A percentile compares a stretch with the other conserved stretches of the same genome.
phyloP scores from a whole-genome alignment of 2,329 filamentous ascomycete species.

The Stenocarpella maydis region DNA sequence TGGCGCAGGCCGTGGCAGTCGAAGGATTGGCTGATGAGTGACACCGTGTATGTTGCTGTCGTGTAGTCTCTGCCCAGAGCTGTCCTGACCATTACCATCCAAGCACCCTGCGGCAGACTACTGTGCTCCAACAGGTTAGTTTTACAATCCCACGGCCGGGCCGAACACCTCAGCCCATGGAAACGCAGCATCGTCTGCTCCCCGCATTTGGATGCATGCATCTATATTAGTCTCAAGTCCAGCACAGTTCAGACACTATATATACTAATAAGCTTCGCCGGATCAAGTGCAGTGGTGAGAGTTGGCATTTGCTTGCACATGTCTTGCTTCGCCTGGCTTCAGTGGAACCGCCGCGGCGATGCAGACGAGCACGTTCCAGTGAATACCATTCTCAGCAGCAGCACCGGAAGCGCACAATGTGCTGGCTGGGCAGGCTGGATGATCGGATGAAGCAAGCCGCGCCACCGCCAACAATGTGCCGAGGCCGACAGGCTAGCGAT shows the following conservation, averaged over 20 bases:
- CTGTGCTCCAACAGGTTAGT: not conserved
- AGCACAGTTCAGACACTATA: conserved; percentile 13
- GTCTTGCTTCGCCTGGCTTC: conserved; percentile 4
- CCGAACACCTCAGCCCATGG: conserved; percentile 8
- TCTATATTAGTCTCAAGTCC: conserved; percentile 1
- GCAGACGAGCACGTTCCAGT: conserved; percentile 16
- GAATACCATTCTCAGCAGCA: conserved; percentile 1
- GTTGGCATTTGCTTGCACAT: not conserved
- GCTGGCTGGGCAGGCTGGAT: not conserved
- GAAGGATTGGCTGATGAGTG: not conserved
- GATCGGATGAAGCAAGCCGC: conserved; percentile 5
- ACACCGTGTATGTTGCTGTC: not conserved
- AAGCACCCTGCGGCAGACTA: conserved; percentile 12
- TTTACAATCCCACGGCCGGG: conserved; percentile 1
- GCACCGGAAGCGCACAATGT: conserved; percentile 3
- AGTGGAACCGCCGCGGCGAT: conserved; percentile 12
- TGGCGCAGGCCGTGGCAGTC: not conserved
- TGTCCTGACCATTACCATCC: not conserved
- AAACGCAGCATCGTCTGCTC: conserved; percentile 12
- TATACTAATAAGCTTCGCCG: conserved; percentile 19
- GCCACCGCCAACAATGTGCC: conserved; percentile 3
- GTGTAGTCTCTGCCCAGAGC: not conserved
- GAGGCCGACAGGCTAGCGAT: conserved; percentile 1
- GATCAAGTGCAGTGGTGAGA: not conserved
- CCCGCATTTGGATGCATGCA: conserved; percentile 13